Conservation (phyloP, 352 stramenopile species). For the Globisporangium mamillatum region DNA sequence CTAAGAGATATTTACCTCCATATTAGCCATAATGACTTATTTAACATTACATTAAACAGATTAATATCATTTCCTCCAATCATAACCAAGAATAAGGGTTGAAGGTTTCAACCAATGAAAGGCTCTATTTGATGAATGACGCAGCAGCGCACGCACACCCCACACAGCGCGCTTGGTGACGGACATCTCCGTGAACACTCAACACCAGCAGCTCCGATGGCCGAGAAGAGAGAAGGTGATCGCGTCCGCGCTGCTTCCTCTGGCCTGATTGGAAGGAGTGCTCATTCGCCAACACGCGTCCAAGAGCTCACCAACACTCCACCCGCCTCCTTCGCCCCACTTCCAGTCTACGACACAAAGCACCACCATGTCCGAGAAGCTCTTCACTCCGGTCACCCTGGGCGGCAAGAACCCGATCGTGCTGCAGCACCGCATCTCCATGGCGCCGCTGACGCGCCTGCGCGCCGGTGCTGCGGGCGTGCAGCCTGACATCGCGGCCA, state of each 20-base stretch:
- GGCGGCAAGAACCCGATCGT: conserved; percentile 49
- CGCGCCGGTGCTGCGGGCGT: conserved; percentile 36
- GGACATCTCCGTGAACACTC: no score
- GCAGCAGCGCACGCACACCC: no score
- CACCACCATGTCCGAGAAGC: conserved; percentile 25
- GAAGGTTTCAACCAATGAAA: no score
- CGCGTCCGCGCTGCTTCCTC: not conserved
- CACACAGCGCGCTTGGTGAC: no score
- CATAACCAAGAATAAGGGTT: no score
- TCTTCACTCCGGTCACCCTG: conserved; percentile 60
- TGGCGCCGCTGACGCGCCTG: conserved; percentile 60
- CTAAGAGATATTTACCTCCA: no score
- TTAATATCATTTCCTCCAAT: no score
- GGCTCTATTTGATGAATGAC: no score
- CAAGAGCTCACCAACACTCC: not conserved
- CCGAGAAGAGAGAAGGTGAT: not conserved
- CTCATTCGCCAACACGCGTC: conserved; percentile 10
- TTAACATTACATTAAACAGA: no score
- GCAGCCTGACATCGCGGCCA: conserved; percentile 36
- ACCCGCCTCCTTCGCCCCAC: not conserved
- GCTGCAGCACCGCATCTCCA: conserved; percentile 61
- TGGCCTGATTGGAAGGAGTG: not conserved
- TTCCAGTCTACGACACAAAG: not conserved
- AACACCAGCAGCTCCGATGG: not conserved
- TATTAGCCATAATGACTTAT: no score